Base-by-base conservation (phyloP, 257 asterid species). In the Oldenlandia corymbosa region DNA sequence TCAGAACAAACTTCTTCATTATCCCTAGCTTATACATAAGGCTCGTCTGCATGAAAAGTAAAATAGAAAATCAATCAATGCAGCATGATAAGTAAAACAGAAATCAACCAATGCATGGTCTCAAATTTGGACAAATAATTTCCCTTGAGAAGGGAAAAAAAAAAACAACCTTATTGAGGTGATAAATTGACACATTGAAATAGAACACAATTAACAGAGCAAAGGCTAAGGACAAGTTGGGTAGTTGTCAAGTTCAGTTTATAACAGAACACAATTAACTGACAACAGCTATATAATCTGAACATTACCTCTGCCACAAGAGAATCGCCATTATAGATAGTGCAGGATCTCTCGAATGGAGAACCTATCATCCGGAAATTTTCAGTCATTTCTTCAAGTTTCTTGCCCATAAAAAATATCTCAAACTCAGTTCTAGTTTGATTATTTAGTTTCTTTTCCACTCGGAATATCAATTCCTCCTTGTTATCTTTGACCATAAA, bases 21-120 rank as follows among this genome's bases (percentile, higher is more conserved):
- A 81, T 62, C 36, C 99, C 99, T 18, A 92, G 85, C 70, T 82
- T 84, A 82, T 89, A 72, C 99, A 87, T 89, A 7, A 87, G 94
- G 79, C 97, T 87, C 18, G 82, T 84, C 99, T 92, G 95, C 88
- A 81, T 51, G 36, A 68, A 45, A 61, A 65, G 32, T 68, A 69
- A 13, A 6, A 13, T 20, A 57, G 32, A 11, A 23, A 49, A 13
- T 8, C 2, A 43, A 5, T 39, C n/a, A 42, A 39, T 43, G 7
- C 31, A 14, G 17, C 27, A 4, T 5, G 10, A 14, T 20, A 9
- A 10, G 39, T 30, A 24, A 32, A 43, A n/a, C n/a, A n/a, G n/a
- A n/a, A n/a, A n/a, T 8, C 2, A 43, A 5, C 30, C n/a, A 42
- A 39, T 43, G 7, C 31, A 14, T 5, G 10, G 10, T 20, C 12